Conservation (phyloP, 129 eudicot genomes). For the Centella asiatica region DNA sequence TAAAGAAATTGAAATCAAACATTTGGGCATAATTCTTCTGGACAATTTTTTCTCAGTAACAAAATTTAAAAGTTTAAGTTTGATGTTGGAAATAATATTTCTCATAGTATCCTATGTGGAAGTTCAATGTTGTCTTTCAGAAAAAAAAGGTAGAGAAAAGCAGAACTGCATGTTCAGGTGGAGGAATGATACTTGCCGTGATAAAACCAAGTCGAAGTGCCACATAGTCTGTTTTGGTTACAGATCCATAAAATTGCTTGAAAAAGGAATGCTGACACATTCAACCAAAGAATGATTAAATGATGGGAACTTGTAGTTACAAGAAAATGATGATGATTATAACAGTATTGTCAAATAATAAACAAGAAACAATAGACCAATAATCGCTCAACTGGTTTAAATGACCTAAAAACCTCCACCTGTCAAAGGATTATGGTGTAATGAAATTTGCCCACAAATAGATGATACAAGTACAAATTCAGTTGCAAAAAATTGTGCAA, state of each 20-base stretch:
- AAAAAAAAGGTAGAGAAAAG: neutral
- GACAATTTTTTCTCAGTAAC: too few species aligned
- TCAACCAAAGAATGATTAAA: neutral
- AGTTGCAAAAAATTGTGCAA: too few species aligned
- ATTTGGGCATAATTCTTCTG: too few species aligned
- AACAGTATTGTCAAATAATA: neutral
- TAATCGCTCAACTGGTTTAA: neutral
- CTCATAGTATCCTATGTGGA: too few species aligned
- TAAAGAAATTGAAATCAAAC: too few species aligned
- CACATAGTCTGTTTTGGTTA: slow-evolving; percentile 63
- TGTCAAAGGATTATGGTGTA: too few species aligned
- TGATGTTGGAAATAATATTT: too few species aligned
- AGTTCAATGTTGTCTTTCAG: too few species aligned
- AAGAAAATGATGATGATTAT: neutral
- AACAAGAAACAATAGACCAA: neutral
- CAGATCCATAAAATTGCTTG: slow-evolving; percentile 92
- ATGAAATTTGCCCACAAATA: too few species aligned
- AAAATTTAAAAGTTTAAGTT: too few species aligned
- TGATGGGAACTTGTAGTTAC: neutral
- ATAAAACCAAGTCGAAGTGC: slow-evolving; percentile 83
- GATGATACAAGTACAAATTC: too few species aligned
- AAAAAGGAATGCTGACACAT: slow-evolving; percentile 59
- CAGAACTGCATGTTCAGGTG: too few species aligned
- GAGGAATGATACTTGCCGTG: slow-evolving; percentile 48
- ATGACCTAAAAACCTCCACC: neutral